phyloP scores from a whole-genome alignment of 768 basidiomycete genomes.

The Mycena alexandri region DNA sequence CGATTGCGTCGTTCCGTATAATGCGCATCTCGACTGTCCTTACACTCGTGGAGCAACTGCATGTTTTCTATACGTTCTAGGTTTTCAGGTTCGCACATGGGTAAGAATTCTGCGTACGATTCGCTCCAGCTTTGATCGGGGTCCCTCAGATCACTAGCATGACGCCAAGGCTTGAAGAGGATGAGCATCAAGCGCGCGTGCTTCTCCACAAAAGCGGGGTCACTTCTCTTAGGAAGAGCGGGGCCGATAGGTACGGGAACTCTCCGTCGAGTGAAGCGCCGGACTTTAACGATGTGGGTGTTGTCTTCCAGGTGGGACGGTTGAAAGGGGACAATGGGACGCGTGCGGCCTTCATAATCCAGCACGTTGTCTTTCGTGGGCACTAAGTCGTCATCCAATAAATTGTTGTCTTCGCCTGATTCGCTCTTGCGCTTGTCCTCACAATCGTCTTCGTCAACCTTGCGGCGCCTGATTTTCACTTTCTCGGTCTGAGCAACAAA shows the following conservation, averaged over 20 bases:
- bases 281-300: not conserved
- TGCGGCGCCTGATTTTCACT: not conserved
- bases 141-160: not conserved
- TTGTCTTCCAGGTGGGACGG: not conserved
- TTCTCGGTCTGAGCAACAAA: slow-evolving; percentile 43
- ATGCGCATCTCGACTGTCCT: slow-evolving; percentile 10
- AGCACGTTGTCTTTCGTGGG: not conserved
- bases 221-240: not conserved
- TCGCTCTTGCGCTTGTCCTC: not conserved
- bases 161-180: too few species aligned
- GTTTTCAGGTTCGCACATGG: too few species aligned
- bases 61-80: not conserved
- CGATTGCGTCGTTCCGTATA: not conserved
- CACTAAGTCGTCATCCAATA: too few species aligned
- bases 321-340: not conserved
- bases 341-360: not conserved
- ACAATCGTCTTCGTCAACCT: not conserved
- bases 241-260: not conserved
- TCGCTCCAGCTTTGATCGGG: not conserved
- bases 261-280: not conserved
- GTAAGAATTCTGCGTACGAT: not conserved
- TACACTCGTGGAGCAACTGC: slow-evolving; percentile 8
- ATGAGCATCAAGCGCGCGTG: not conserved
- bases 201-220: not conserved
- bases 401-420: too few species aligned